Conservation (phyloP, 2,329 filamentous ascomycete genomes). For the Furcasterigmium sp. region DNA sequence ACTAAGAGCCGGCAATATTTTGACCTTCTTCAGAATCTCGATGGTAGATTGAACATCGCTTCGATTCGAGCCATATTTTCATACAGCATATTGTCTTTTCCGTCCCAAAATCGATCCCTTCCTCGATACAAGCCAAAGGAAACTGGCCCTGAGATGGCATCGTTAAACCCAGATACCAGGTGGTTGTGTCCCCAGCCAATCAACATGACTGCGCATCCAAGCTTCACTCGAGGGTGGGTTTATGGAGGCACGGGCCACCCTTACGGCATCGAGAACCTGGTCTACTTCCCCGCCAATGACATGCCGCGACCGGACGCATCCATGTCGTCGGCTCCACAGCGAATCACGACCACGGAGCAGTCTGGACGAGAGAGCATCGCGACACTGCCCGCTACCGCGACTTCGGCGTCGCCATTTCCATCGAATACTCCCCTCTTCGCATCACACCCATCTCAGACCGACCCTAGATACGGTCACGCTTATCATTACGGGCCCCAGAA, state of each 20-base stretch:
- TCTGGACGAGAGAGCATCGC: background rate
- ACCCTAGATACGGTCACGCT: too few relatives aligned
- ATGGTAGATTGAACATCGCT: too few relatives aligned
- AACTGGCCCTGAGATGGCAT: background rate
- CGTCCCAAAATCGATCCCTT: background rate
- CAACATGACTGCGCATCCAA: background rate
- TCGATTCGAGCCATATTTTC: too few relatives aligned
- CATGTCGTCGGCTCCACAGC: background rate
- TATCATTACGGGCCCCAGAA: too few relatives aligned
- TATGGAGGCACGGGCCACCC: background rate
- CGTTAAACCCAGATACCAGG: background rate
- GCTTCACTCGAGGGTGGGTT: background rate
- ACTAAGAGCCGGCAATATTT: too few relatives aligned
- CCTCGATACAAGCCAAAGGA: background rate
- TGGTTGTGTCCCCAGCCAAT: background rate
- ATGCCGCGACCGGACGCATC: background rate
- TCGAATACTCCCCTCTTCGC: background rate
- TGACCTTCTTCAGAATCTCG: too few relatives aligned
- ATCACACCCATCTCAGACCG: background rate
- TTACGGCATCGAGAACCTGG: background rate
- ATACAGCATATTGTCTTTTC: background rate
- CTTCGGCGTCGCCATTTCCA: background rate
- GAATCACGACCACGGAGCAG: background rate
- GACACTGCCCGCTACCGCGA: background rate
- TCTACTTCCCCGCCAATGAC: background rate